phyloP scores from a whole-genome alignment of 2,329 filamentous ascomycete genomes.

The Hypoxylon sp. region DNA sequence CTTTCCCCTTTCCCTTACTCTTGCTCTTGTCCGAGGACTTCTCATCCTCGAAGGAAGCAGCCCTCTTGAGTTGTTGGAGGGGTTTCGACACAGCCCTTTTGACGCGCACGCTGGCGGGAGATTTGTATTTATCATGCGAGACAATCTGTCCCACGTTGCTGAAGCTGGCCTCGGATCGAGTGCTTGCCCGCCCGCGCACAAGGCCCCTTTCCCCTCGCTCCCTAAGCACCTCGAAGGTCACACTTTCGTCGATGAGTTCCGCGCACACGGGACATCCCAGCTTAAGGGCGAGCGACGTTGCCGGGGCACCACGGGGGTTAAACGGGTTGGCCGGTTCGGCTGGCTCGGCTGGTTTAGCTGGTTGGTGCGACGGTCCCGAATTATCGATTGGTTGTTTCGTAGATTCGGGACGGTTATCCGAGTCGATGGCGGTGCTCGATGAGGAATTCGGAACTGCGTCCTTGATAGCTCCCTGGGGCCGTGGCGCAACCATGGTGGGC shows the following conservation, averaged over 20 bases:
- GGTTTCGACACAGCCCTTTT: not conserved
- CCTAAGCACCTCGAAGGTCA: constrained; percentile 36
- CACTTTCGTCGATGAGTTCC: constrained; percentile 32
- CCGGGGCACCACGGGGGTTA: not conserved
- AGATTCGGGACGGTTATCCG: constrained; percentile 12
- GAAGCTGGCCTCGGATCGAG: constrained; percentile 16
- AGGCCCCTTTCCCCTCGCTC: constrained; percentile 32
- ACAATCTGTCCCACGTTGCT: not conserved
- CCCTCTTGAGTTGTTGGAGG: not conserved
- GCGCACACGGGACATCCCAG: constrained; percentile 40
- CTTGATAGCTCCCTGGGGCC: not conserved
- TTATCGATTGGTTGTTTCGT: not conserved
- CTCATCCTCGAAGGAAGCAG: constrained; percentile 2
- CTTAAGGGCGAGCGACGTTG: not conserved
- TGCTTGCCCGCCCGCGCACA: constrained; percentile 24
- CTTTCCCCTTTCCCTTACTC: not conserved
- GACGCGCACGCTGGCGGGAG: not conserved
- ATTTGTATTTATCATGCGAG: constrained; percentile 3
- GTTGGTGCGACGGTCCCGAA: constrained; percentile 1
- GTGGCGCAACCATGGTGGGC: constrained; percentile 44
- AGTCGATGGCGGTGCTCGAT: constrained; percentile 17
- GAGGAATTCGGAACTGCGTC: not conserved
- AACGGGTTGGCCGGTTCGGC: not conserved
- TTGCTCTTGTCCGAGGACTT: constrained; percentile 6
- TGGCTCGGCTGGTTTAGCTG: not conserved